Conservation (phyloP, 192 early-diverging fungal species). For the Geranomyces variabilis region DNA sequence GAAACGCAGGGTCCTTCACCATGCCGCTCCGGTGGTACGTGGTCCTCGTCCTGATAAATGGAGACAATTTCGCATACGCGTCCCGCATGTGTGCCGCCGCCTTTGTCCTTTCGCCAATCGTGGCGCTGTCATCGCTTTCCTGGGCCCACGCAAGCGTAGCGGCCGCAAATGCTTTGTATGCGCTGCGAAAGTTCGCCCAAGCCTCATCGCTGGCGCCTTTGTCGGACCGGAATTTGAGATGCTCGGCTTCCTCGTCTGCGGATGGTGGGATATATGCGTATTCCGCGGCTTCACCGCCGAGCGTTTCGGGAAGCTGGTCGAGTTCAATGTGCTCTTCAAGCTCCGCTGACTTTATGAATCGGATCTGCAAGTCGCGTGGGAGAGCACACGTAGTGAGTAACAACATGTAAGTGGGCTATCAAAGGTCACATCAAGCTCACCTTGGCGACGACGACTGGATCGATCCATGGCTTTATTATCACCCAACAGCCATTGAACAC, state of each 20-base stretch:
- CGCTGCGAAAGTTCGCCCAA: slow-evolving; percentile 13
- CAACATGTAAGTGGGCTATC: no score
- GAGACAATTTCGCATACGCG: slow-evolving; percentile 18
- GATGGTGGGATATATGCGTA: slow-evolving; percentile 30
- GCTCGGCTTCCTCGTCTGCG: slow-evolving; percentile 20
- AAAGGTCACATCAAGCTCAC: background rate
- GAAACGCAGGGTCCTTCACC: slow-evolving; percentile 12
- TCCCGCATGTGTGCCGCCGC: background rate
- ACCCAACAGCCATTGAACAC: slow-evolving; percentile 83
- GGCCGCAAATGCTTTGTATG: background rate
- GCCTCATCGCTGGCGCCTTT: background rate
- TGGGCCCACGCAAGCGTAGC: slow-evolving; percentile 11
- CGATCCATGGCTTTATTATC: slow-evolving; percentile 78
- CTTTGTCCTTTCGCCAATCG: slow-evolving; percentile 4
- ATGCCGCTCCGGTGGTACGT: slow-evolving; percentile 18
- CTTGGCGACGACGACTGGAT: slow-evolving; percentile 88
- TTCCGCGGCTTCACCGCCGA: slow-evolving; percentile 54
- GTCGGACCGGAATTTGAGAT: background rate
- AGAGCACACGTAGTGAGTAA: no score
- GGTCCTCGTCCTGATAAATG: slow-evolving; percentile 27
- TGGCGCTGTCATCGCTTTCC: background rate
- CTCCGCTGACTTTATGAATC: slow-evolving; percentile 67
- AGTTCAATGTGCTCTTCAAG: slow-evolving; percentile 65
- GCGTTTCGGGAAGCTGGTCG: slow-evolving; percentile 57
- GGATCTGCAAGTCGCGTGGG: no score